Evolutionary conservation across 352 stramenopile species (phyloP).

Genomic region (Pythium brachiatum): DNA sequence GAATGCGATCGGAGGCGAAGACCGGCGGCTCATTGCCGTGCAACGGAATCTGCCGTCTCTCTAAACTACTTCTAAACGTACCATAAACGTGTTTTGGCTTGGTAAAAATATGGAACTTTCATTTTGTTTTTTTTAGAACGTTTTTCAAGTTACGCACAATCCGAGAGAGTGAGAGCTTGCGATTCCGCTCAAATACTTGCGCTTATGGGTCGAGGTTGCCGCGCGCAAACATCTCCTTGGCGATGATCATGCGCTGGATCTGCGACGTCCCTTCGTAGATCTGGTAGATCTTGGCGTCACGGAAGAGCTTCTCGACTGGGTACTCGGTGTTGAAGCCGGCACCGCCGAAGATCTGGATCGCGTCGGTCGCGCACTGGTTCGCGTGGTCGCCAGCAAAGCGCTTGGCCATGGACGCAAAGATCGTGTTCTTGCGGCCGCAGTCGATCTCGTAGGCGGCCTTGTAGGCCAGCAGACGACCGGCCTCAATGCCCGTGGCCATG

Average conservation of each 20-base stretch:
- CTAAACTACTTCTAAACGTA: not conserved
- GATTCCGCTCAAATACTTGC: not conserved
- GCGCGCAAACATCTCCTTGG: slow-evolving; percentile 83
- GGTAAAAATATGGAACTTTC: not conserved
- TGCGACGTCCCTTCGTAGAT: slow-evolving; percentile 93
- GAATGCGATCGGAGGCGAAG: slow-evolving; percentile 75
- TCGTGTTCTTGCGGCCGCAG: slow-evolving; percentile 87
- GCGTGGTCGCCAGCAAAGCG: slow-evolving; percentile 85
- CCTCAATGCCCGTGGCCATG: slow-evolving; percentile 90
- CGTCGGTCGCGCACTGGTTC: slow-evolving; percentile 84
- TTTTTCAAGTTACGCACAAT: not conserved
- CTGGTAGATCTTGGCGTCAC: slow-evolving; percentile 91
- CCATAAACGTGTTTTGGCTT: not conserved
- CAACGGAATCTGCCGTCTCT: slow-evolving; percentile 46
- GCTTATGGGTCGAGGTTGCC: slow-evolving; percentile 62
- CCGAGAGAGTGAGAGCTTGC: not conserved
- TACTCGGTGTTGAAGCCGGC: slow-evolving; percentile 92
- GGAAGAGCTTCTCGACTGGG: slow-evolving; percentile 91
- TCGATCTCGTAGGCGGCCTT: slow-evolving; percentile 90
- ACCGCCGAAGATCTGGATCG: slow-evolving; percentile 90
- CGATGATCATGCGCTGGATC: slow-evolving; percentile 91
- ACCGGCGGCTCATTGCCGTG: slow-evolving; percentile 65
- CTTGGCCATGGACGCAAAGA: slow-evolving; percentile 91
- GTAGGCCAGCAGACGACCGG: slow-evolving; percentile 80
- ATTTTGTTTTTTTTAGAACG: slow-evolving; percentile 5